Evolutionary conservation across 2,329 filamentous ascomycete species (phyloP).

Genomic region (Nemania sp.): DNA sequence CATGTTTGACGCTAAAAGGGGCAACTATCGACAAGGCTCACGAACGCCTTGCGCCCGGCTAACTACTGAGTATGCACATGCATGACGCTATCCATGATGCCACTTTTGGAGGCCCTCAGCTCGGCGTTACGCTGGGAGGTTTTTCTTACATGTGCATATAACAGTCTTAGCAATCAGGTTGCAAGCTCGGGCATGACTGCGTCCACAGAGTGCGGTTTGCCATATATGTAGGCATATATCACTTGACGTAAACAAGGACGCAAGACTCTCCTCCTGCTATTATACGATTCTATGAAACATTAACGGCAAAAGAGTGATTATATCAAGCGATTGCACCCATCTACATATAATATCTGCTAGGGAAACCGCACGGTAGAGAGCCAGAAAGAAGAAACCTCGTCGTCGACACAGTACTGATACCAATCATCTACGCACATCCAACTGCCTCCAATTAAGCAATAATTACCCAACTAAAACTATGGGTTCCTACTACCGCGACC

Average conservation of each 20-base stretch:
- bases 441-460: neutral
- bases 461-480: conserved; percentile 8
- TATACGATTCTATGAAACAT: neutral
- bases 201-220: too few relatives aligned
- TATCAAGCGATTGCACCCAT: neutral
- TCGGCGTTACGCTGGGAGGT: neutral
- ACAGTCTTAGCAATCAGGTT: too few relatives aligned
- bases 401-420: neutral
- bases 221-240: too few relatives aligned
- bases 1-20: neutral
- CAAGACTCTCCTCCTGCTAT: neutral
- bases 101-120: too few relatives aligned
- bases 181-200: too few relatives aligned
- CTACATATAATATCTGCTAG: neutral
- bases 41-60: conserved; percentile 12
- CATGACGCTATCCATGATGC: neutral
- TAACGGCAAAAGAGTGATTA: neutral
- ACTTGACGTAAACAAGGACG: too few relatives aligned
- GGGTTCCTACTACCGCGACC: conserved; percentile 19
- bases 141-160: too few relatives aligned
- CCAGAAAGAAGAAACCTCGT: neutral
- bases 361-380: neutral
- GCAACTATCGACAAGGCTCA: too few relatives aligned
- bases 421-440: neutral
- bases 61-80: neutral